Conservation (phyloP, 345 rosid species). For the Nasturtium officinale region DNA sequence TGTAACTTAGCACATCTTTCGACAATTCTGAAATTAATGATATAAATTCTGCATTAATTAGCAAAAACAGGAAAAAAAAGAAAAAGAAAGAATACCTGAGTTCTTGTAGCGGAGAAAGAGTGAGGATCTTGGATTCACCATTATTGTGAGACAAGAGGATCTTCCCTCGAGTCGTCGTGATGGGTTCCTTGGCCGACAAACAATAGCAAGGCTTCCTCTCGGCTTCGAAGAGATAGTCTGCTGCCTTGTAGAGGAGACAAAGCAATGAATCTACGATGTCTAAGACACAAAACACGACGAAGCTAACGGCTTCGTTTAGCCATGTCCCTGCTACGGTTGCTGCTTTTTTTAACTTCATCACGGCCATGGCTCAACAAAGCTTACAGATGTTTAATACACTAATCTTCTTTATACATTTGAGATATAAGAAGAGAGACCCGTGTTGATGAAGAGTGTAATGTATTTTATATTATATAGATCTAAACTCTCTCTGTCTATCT, state of each 20-base stretch:
- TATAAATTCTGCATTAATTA: not conserved
- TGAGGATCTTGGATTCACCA: constrained; percentile 44
- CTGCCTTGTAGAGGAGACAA: constrained; percentile 71
- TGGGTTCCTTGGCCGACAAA: constrained; percentile 65
- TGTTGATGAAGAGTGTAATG: not conserved
- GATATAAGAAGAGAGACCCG: constrained; percentile 10
- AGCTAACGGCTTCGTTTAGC: constrained; percentile 61
- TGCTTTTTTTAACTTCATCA: constrained; percentile 39
- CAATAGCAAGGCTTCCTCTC: constrained; percentile 92
- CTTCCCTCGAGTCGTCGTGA: constrained; percentile 49
- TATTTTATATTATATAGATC: not conserved
- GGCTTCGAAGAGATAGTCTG: constrained; percentile 75
- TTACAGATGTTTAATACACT: constrained; percentile 19
- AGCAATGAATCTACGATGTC: constrained; percentile 74
- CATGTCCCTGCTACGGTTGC: constrained; percentile 47
- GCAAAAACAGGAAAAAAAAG: not conserved
- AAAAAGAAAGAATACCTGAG: constrained; percentile 26
- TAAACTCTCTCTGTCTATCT: constrained; percentile 7
- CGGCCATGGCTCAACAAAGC: constrained; percentile 30
- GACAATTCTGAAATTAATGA: not conserved
- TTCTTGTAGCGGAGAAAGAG: constrained; percentile 40
- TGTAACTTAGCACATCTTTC: not conserved
- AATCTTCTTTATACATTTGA: constrained; percentile 17
- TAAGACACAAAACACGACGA: constrained; percentile 73
- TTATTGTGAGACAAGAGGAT: constrained; percentile 42